Evolutionary conservation across 106 monocot species (phyloP), one percentile per base, ranked within the genome.

Genomic region (Chionographis japonica): DNA sequence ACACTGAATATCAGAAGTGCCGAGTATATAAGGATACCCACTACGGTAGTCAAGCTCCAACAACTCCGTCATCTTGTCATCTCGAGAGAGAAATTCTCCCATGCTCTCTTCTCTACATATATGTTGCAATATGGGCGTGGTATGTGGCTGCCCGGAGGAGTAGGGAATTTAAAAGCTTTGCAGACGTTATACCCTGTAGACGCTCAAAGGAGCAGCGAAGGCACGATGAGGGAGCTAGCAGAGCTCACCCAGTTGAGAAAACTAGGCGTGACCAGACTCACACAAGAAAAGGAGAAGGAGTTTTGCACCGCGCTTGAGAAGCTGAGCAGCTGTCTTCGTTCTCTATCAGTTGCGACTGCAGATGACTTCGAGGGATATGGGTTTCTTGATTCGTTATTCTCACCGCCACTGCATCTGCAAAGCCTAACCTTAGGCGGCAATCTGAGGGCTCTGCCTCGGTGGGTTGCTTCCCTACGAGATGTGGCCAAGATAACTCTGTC

Each of bases 361-460:
- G 9, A 9, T 1, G 8, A 12, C 1, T 40, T 37, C 6, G 51
- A 53, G 8, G 7, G 12, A 2, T 2, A 6, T 27, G 6, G 18
- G 8, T 46, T 15, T 10, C 42, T 49, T 36, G 56, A 8, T 14
- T 15, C 0, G 4, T 0, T 35, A 2, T 27, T 12, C 1, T 54
- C 40, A 3, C 79, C 73, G 10, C 79, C 73, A 10, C 16, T 61
- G 17, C 41, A 50, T 8, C 66, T 79, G 9, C 12, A 37, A 18
- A 61, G 9, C 16, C 60, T 79, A 4, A 9, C 16, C 2, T 56
- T 79, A 6, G 0, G 4, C 1, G 73, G 79, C 43, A 11, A 2
- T 2, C 12, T 79, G 6, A 4, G 17, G 20, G 50, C 2, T 6
- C 18, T 79, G 4, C 73, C 79, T 43, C 17, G 13, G 19, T 69